Conservation (phyloP, 352 stramenopile species). For the Pythium aquatile region DNA sequence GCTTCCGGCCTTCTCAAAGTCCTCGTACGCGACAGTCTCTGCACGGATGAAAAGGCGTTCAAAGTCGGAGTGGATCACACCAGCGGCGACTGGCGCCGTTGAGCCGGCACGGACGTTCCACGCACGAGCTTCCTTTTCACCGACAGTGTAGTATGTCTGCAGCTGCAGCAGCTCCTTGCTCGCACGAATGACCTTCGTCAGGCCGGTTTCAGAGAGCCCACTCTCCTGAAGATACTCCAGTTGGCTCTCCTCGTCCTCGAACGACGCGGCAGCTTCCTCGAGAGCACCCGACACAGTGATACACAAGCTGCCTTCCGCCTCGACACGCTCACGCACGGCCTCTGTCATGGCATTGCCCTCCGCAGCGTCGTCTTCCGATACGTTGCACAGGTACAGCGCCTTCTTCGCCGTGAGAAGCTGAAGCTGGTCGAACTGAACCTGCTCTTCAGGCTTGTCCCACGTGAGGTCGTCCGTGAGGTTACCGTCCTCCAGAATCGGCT, state of each 20-base stretch:
- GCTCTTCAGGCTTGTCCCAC: slow-evolving; percentile 84
- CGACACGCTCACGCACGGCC: slow-evolving; percentile 59
- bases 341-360: slow-evolving; percentile 93
- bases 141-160: slow-evolving; percentile 97
- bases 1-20: slow-evolving; percentile 91
- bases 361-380: slow-evolving; percentile 94
- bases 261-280: slow-evolving; percentile 76
- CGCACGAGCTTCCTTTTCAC: slow-evolving; percentile 77
- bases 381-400: slow-evolving; percentile 98
- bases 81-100: slow-evolving; percentile 65
- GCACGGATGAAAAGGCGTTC: slow-evolving; percentile 84
- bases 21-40: slow-evolving; percentile 96
- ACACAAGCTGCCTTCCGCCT: slow-evolving; percentile 67
- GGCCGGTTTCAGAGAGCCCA: slow-evolving; percentile 67
- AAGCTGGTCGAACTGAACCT: slow-evolving; percentile 79
- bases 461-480: slow-evolving; percentile 50
- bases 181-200: slow-evolving; percentile 84
- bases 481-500: slow-evolving; percentile 83
- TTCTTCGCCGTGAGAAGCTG: slow-evolving; percentile 91
- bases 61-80: slow-evolving; percentile 89
- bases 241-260: slow-evolving; percentile 89
- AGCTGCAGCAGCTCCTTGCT: slow-evolving; percentile 94
- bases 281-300: slow-evolving; percentile 74
- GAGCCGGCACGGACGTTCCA: slow-evolving; percentile 82
- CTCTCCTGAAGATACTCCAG: slow-evolving; percentile 93